phyloP scores from a whole-genome alignment of 1,284 basidiomycete species.

The Apiotrichum siamense region DNA sequence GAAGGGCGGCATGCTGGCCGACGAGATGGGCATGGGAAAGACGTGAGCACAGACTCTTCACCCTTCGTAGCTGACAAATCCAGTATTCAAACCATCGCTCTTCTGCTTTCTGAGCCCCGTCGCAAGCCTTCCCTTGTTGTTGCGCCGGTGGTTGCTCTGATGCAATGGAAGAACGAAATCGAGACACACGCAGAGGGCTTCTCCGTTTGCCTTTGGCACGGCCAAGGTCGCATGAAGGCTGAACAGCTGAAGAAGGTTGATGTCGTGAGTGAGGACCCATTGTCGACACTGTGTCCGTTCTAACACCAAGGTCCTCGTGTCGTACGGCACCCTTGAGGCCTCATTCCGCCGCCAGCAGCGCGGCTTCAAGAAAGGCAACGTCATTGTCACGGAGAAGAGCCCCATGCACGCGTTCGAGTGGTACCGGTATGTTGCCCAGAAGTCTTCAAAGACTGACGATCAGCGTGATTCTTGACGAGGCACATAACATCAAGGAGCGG shows the following conservation, averaged over 20 bases:
- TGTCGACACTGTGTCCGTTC: background rate
- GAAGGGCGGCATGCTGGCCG: conserved; percentile 89
- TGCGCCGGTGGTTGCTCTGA: conserved; percentile 94
- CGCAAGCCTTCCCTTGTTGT: conserved; percentile 82
- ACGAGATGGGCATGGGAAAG: conserved; percentile 81
- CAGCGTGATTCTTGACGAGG: conserved; percentile 68
- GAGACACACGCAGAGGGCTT: conserved; percentile 70
- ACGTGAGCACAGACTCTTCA: conserved; percentile 28
- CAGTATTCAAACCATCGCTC: conserved; percentile 92
- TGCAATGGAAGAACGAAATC: conserved; percentile 98
- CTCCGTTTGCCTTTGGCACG: conserved; percentile 85
- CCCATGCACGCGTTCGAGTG: conserved; percentile 80
- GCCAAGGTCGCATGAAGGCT: conserved; percentile 55
- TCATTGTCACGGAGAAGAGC: conserved; percentile 82
- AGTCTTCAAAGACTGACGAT: conserved; percentile 52
- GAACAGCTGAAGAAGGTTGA: conserved; percentile 76
- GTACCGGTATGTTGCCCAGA: conserved; percentile 79
- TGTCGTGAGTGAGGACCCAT: conserved; percentile 56
- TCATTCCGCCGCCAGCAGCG: conserved; percentile 87
- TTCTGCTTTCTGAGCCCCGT: conserved; percentile 63
- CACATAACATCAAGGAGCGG: conserved; percentile 96
- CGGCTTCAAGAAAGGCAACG: conserved; percentile 81
- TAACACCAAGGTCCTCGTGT: conserved; percentile 36
- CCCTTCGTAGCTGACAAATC: background rate
- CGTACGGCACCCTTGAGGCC: conserved; percentile 80